Base-by-base conservation (phyloP, 2,329 filamentous ascomycete genomes). In the Exophiala alcalophila region DNA sequence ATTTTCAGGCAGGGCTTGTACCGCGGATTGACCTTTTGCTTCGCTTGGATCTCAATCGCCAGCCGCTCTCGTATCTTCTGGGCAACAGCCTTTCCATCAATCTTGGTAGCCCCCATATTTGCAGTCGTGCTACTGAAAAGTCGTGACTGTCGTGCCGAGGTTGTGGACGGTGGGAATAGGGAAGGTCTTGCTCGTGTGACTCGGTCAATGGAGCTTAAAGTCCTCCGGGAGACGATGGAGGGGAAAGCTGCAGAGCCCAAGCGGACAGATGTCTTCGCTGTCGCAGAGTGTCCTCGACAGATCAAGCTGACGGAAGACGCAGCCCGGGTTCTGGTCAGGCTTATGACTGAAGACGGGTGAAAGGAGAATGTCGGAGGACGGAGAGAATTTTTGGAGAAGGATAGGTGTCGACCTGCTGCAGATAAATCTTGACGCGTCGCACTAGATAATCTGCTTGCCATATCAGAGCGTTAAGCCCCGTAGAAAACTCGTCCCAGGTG, bases 11-110 rank as follows among this genome's bases (percentile, higher is more conserved):
- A 85, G 38, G 92, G 92, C 70, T 83, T 82, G 74, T 89, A 98
- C 58, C 89, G 78, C 27, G 91, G 85, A 65, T 96, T 96, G 49
- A 74, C 67, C 68, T 80, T 77, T 68, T 96, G 91, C 64, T 81
- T 84, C 64, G 86, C 74, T 56, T 80, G 77, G 67, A 98, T 94
- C 67, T 96, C 83, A 32, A 71, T 72, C 59, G 83, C 83, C 59
- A 98, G 77, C 50, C 77, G 77, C 71, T 90, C 86, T 50, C 92
- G 84, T 64, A 97, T 95, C 63, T 74, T 78, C 73, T 91, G 94
- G 57, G 92, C 92, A 71, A 97, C 89, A 64, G 87, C 88, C 43
- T 84, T 95, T 73, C 92, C 92, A 72, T 98, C 92, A 60, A 98
- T 92, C 74, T 89, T 95, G 59, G 77, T 80, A 56, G 88, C 91